phyloP scores from a whole-genome alignment of 352 stramenopile species.

The Pythium scleroteichum region DNA sequence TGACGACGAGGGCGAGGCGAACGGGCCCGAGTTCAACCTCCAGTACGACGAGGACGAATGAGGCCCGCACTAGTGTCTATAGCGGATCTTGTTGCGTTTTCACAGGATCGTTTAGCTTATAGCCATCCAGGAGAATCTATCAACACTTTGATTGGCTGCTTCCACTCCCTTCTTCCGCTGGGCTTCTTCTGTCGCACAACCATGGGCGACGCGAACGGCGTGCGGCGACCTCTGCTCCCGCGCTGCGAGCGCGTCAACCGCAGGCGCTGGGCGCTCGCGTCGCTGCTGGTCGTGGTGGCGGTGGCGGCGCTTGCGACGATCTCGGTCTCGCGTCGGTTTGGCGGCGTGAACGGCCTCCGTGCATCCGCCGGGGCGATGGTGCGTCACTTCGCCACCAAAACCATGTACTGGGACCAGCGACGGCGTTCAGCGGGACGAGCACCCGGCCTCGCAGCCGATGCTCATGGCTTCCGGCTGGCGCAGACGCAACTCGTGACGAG shows the following conservation, averaged over 20 bases:
- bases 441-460: background rate
- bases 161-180: too few relatives aligned
- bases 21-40: conserved; percentile 66
- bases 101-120: too few relatives aligned
- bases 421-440: too few relatives aligned
- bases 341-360: background rate
- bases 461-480: conserved; percentile 37
- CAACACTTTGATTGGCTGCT: conserved; percentile 6
- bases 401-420: conserved; percentile 36
- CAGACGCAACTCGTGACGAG: conserved; percentile 62
- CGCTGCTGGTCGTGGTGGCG: background rate
- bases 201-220: background rate
- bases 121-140: too few relatives aligned
- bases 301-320: conserved; percentile 1
- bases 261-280: too few relatives aligned
- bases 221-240: conserved; percentile 5
- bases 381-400: conserved; percentile 41
- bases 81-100: background rate
- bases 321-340: background rate
- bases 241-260: background rate
- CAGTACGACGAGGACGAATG: conserved; percentile 83
- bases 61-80: background rate
- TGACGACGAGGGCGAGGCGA: conserved; percentile 61
- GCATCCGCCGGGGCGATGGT: conserved; percentile 2
- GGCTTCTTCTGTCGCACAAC: too few relatives aligned